A percentile compares a stretch with the other conserved stretches of the same genome.
Conservation (phyloP, 768 basidiomycete genomes). For the Baorangia bicolor region DNA sequence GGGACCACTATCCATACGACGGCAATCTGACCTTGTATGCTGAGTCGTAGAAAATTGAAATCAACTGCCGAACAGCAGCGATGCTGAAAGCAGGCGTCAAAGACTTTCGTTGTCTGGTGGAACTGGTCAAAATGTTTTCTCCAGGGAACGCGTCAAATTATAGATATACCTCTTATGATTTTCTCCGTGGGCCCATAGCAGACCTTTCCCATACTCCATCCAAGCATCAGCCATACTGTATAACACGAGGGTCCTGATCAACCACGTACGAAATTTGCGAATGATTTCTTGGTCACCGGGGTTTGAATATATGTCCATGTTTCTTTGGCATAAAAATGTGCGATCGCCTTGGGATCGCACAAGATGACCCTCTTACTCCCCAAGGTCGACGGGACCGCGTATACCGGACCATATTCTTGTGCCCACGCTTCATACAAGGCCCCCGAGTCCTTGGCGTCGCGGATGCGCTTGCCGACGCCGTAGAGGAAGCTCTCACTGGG, state of each 20-base stretch:
- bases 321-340: slow-evolving; percentile 16
- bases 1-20: not conserved
- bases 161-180: slow-evolving; percentile 41
- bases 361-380: slow-evolving; percentile 14
- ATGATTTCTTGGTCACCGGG: slow-evolving; percentile 29
- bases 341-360: slow-evolving; percentile 41
- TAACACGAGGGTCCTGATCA: too few relatives aligned
- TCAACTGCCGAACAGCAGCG: slow-evolving; percentile 35
- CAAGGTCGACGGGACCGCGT: slow-evolving; percentile 14
- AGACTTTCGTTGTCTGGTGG: slow-evolving; percentile 35
- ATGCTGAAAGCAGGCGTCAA: slow-evolving; percentile 40
- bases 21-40: slow-evolving; percentile 17
- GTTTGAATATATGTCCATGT: slow-evolving; percentile 42
- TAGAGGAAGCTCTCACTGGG: slow-evolving; percentile 17
- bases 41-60: slow-evolving; percentile 39
- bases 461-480: slow-evolving; percentile 11
- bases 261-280: slow-evolving; percentile 23
- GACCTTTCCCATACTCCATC: slow-evolving; percentile 26
- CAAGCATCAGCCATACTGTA: not conserved
- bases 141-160: not conserved
- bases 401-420: slow-evolving; percentile 17
- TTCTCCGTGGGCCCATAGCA: slow-evolving; percentile 39
- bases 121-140: not conserved
- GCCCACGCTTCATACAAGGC: slow-evolving; percentile 25
- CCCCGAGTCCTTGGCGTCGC: not conserved